Conservation (phyloP, 257 asterid genomes). For the Capsicum baccatum region DNA sequence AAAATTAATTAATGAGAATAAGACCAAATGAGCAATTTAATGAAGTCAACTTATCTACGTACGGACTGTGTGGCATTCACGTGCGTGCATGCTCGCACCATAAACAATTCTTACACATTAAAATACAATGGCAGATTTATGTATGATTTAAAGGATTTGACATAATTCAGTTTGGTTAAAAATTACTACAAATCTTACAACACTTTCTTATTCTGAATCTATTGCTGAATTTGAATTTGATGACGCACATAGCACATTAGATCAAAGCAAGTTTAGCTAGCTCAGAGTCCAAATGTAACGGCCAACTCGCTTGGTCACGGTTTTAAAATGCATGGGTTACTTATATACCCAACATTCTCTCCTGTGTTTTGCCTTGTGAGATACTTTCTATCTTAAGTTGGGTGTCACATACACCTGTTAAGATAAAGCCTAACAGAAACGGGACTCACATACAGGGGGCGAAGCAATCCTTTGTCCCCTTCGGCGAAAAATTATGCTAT, state of each 20-base stretch:
- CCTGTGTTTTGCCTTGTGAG: too few relatives aligned
- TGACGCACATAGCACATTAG: too few relatives aligned
- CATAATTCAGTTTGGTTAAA: neutral
- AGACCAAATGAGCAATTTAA: constrained; percentile 31
- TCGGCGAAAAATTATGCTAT: too few relatives aligned
- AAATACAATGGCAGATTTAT: neutral
- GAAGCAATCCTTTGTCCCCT: too few relatives aligned
- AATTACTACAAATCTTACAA: too few relatives aligned
- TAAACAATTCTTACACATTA: neutral
- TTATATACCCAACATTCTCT: too few relatives aligned
- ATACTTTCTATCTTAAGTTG: too few relatives aligned
- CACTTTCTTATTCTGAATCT: neutral
- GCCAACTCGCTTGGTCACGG: too few relatives aligned
- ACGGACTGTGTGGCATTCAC: constrained; percentile 37
- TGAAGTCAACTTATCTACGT: constrained; percentile 52
- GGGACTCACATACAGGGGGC: neutral
- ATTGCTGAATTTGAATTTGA: too few relatives aligned
- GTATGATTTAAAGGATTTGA: too few relatives aligned
- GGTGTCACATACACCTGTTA: too few relatives aligned
- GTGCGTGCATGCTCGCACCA: constrained; percentile 43
- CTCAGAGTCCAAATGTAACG: neutral
- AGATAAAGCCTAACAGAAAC: neutral
- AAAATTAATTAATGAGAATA: neutral
- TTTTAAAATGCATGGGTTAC: too few relatives aligned
- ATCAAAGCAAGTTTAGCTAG: neutral